Conservation (phyloP, 192 early-diverging fungal genomes). For the Entophlyctis helioformis region DNA sequence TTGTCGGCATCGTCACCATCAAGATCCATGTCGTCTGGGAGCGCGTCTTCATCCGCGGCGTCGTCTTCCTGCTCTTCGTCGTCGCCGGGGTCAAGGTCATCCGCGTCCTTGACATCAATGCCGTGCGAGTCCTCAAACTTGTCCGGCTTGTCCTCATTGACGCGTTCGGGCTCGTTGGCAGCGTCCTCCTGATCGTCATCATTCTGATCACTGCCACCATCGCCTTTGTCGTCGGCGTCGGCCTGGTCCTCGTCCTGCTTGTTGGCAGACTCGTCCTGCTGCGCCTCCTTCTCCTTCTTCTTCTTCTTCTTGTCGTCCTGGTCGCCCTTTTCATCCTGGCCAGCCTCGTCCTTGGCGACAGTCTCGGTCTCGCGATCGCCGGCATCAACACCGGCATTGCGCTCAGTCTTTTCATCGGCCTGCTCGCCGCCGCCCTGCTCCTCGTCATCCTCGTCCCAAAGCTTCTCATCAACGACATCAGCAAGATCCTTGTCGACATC, state of each 20-base stretch:
- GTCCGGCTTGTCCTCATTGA: too few relatives aligned
- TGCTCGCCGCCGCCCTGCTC: slow-evolving; percentile 44
- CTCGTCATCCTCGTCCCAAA: slow-evolving; percentile 83
- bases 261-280: slow-evolving; percentile 32
- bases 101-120: slow-evolving; percentile 27
- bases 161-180: slow-evolving; percentile 18
- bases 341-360: slow-evolving; percentile 37
- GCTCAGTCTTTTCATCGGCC: slow-evolving; percentile 53
- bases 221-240: slow-evolving; percentile 19
- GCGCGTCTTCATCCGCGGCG: slow-evolving; percentile 55
- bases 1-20: slow-evolving; percentile 48
- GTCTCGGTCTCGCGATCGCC: slow-evolving; percentile 39
- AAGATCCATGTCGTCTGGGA: slow-evolving; percentile 68
- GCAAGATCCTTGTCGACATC: slow-evolving; percentile 78
- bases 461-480: slow-evolving; percentile 87
- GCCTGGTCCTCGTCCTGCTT: slow-evolving; percentile 31
- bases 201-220: slow-evolving; percentile 29
- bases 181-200: slow-evolving; percentile 25
- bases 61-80: slow-evolving; percentile 49
- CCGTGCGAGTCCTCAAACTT: slow-evolving; percentile 36
- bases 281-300: slow-evolving; percentile 23
- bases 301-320: slow-evolving; percentile 35
- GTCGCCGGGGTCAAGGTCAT: slow-evolving; percentile 22
- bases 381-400: slow-evolving; percentile 35
- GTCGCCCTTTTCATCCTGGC: slow-evolving; percentile 32